A percentile compares a stretch with the other conserved stretches of the same genome.
phyloP scores from a whole-genome alignment of 768 basidiomycete genomes.

The Pleurotus citrinopileatus region DNA sequence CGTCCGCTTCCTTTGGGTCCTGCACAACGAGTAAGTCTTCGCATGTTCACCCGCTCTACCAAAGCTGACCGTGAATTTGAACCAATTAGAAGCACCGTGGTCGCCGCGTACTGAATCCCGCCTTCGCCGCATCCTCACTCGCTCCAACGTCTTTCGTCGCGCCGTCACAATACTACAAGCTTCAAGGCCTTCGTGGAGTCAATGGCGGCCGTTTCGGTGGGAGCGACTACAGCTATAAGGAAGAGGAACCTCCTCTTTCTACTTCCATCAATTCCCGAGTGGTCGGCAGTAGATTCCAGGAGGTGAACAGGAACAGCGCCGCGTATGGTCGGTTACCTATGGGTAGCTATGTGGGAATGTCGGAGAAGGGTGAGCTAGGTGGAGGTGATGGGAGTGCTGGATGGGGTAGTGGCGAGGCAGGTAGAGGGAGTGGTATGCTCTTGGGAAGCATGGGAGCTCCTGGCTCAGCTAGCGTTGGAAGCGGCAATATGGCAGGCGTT shows the following conservation, averaged over 20 bases:
- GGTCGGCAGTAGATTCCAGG: conserved; percentile 69
- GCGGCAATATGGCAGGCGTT: conserved; percentile 8
- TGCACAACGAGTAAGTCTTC: conserved; percentile 25
- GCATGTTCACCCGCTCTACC: too few species aligned
- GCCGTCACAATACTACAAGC: conserved; percentile 77
- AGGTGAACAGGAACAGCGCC: conserved; percentile 60
- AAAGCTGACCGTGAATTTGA: too few species aligned
- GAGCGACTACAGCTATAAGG: conserved; percentile 25
- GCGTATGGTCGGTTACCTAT: conserved; percentile 58
- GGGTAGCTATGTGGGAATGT: conserved; percentile 54
- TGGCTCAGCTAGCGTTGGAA: conserved; percentile 2
- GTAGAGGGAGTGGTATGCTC: neutral
- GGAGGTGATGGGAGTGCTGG: neutral
- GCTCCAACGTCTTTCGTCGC: conserved; percentile 78
- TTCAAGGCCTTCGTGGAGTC: conserved; percentile 58
- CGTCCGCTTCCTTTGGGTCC: conserved; percentile 57
- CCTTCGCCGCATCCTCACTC: conserved; percentile 63
- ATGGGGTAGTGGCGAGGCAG: conserved; percentile 1
- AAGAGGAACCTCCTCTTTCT: conserved; percentile 44
- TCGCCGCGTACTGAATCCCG: conserved; percentile 57
- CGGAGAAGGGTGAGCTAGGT: conserved; percentile 44
- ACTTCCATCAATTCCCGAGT: conserved; percentile 63
- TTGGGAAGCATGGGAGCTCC: neutral
- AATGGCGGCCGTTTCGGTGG: conserved; percentile 57
- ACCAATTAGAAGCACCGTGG: conserved; percentile 33